Percentiles rank a stretch among this genome's conserved stretches.
Evolutionary conservation across 495 filamentous ascomycete species (phyloP).

Genomic region (Xylaria palmicola): DNA sequence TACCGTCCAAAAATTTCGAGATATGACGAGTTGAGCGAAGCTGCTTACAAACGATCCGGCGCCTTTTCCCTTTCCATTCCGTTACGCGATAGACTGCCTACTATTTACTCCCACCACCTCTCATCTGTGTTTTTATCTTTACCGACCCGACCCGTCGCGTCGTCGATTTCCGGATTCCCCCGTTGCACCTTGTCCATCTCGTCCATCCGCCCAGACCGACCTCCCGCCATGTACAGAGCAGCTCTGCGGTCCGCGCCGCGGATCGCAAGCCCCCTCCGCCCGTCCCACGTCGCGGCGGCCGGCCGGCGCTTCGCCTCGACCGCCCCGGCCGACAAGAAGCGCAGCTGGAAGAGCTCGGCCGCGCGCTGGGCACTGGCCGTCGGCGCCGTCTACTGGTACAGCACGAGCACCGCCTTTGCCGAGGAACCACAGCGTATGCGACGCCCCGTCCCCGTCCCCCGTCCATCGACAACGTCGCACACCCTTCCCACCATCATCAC

Average conservation of each 20-base stretch:
- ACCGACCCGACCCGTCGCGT: too few relatives aligned
- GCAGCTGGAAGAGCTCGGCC: slow-evolving; percentile 79
- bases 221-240: slow-evolving; percentile 59
- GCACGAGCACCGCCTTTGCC: slow-evolving; percentile 82
- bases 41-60: slow-evolving; percentile 11
- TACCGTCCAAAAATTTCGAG: not conserved
- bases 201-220: not conserved
- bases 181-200: not conserved
- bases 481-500: too few relatives aligned
- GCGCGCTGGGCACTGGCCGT: slow-evolving; percentile 72
- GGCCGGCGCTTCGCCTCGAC: slow-evolving; percentile 71
- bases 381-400: slow-evolving; percentile 87
- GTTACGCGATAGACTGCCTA: not conserved
- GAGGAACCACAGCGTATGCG: slow-evolving; percentile 74
- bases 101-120: too few relatives aligned
- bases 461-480: too few relatives aligned
- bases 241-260: slow-evolving; percentile 57
- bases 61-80: slow-evolving; percentile 7
- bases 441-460: not conserved
- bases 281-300: slow-evolving; percentile 23
- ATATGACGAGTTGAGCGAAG: slow-evolving; percentile 7
- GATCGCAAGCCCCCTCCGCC: slow-evolving; percentile 41
- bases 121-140: too few relatives aligned
- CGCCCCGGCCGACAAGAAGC: slow-evolving; percentile 57
- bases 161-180: not conserved